Conservation (phyloP, 2,329 filamentous ascomycete species). For the Pyrenophora graminea region DNA sequence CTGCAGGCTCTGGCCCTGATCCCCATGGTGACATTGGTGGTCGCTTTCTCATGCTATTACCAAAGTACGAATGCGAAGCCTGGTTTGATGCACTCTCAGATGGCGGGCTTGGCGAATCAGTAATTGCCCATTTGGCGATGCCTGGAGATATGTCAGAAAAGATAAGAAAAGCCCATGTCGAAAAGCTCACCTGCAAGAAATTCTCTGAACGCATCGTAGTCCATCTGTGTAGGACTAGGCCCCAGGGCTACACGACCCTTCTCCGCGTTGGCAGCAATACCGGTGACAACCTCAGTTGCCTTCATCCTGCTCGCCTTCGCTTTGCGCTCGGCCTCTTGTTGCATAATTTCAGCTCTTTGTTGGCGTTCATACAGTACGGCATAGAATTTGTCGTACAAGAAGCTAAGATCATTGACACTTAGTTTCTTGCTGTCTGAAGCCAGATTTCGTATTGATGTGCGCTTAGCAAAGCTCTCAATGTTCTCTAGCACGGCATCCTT, state of each 20-base stretch:
- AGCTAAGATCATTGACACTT: slow-evolving; percentile 80
- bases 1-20: slow-evolving; percentile 70
- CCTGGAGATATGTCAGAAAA: slow-evolving; percentile 49
- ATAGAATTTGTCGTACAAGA: slow-evolving; percentile 94
- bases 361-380: slow-evolving; percentile 88
- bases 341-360: slow-evolving; percentile 75
- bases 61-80: slow-evolving; percentile 63
- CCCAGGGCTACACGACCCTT: slow-evolving; percentile 86
- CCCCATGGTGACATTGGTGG: slow-evolving; percentile 61
- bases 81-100: slow-evolving; percentile 56
- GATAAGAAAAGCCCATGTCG: accelerated
- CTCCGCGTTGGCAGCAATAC: slow-evolving; percentile 62
- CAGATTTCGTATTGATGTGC: slow-evolving; percentile 92
- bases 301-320: slow-evolving; percentile 65
- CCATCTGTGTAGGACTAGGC: slow-evolving; percentile 90
- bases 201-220: slow-evolving; percentile 94
- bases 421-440: slow-evolving; percentile 94
- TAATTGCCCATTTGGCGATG: slow-evolving; percentile 90
- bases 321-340: slow-evolving; percentile 68
- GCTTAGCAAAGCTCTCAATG: slow-evolving; percentile 96
- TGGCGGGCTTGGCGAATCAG: slow-evolving; percentile 74
- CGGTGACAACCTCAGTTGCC: slow-evolving; percentile 55
- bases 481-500: slow-evolving; percentile 93
- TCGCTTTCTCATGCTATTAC: slow-evolving; percentile 48
- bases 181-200: slow-evolving; percentile 70